Base-by-base conservation (phyloP, 768 basidiomycete genomes). In the Rhodotorula sphaerocarpa region DNA sequence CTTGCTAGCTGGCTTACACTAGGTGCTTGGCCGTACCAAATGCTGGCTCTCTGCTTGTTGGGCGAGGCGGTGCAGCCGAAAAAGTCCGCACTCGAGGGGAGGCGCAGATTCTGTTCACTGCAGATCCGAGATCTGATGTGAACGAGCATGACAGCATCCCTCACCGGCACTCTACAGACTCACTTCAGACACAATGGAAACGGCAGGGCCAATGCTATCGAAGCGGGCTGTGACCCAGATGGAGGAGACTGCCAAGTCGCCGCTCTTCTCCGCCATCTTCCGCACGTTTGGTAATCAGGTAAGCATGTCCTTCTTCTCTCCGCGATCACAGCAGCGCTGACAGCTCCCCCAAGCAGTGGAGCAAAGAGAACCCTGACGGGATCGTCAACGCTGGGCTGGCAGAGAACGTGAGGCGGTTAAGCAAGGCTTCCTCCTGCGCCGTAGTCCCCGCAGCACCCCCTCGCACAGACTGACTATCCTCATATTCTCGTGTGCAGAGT, bases 381-480 rank as follows among this genome's bases (percentile, higher is more conserved):
- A 46, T 66, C 27, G 36, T 66, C 33, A 66, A 66, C 34, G 65
- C 65, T 12, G 65, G 65, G 3, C 42, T 66, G 9, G 65, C 65
- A 0, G 65, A 66, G 42, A 66, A 66, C 41, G 57, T 57, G 18
- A 15, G 50, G 11, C 18, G n/a, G 21, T n/a, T 15, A 11, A 27
- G 3, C 30, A 28, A 6, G 11, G 20, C 50, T 6, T 28, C 1
- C n/a, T 21, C 52, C 27, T 18, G 4, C 21, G 21, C 21, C 10
- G 11, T 27, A 42, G n/a, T n/a, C n/a, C n/a, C n/a, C n/a, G n/a
- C n/a, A n/a, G n/a, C n/a, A n/a, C n/a, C n/a, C n/a, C n/a, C n/a
- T n/a, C n/a, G n/a, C n/a, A n/a, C n/a, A n/a, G n/a, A n/a, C n/a
- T n/a, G n/a, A n/a, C n/a, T n/a, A n/a, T n/a, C 45, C 31, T n/a